phyloP scores from a whole-genome alignment of 345 rosid species.

The Xanthoceras sorbifolium region DNA sequence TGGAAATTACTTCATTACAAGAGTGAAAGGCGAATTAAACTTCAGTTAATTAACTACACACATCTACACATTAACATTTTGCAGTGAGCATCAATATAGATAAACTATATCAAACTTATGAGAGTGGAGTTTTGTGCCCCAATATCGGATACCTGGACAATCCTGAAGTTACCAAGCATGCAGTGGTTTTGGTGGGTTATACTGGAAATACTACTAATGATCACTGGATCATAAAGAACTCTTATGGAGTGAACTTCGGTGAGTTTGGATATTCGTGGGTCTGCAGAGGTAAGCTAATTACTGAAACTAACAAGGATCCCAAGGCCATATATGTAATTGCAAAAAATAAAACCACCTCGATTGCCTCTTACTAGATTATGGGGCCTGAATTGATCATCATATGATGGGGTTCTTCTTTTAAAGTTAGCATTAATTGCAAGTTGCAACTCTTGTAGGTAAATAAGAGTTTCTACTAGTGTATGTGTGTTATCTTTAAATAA shows the following conservation, averaged over 20 bases:
- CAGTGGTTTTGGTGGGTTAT: constrained; percentile 86
- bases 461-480: too few species aligned
- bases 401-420: not conserved
- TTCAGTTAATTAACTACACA: too few species aligned
- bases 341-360: constrained; percentile 31
- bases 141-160: too few species aligned
- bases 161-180: constrained; percentile 75
- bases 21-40: too few species aligned
- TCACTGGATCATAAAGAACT: constrained; percentile 99
- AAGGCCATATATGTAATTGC: constrained; percentile 92
- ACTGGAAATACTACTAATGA: too few species aligned
- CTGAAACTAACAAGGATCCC: constrained; percentile 84
- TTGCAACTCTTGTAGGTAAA: not conserved
- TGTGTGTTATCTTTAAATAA: too few species aligned
- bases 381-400: not conserved
- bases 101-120: constrained; percentile 74
- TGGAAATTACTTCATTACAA: too few species aligned
- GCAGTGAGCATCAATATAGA: constrained; percentile 90
- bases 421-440: too few species aligned
- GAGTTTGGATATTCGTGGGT: constrained; percentile 88
- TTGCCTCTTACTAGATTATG: constrained; percentile 35
- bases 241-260: constrained; percentile 92
- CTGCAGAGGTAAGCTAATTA: constrained; percentile 70
- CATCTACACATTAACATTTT: too few species aligned
- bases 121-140: constrained; percentile 85